Conservation (phyloP, 345 rosid genomes). For the Eucalyptus regnans region DNA sequence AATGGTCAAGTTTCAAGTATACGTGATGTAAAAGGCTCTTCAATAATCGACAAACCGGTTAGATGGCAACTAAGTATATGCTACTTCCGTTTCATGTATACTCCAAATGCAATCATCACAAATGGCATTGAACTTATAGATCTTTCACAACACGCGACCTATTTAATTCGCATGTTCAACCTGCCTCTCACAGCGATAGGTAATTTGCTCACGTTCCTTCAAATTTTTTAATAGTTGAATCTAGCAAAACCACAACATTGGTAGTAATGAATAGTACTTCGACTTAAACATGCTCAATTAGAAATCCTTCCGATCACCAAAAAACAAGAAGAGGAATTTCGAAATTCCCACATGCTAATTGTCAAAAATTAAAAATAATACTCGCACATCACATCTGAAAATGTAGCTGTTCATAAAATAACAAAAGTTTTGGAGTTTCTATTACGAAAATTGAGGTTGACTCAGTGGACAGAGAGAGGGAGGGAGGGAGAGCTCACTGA, state of each 20-base stretch:
- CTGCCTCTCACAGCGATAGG: accelerated
- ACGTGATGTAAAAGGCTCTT: background rate
- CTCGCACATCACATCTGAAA: background rate
- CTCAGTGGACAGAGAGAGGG: background rate
- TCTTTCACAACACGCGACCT: accelerated
- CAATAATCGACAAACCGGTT: background rate
- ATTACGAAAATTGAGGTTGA: background rate
- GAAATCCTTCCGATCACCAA: background rate
- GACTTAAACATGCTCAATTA: background rate
- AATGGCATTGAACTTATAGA: background rate
- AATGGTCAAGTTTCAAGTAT: background rate
- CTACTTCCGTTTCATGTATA: background rate
- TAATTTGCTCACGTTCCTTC: background rate
- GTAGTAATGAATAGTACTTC: background rate
- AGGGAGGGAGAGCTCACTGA: background rate
- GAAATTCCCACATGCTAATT: background rate
- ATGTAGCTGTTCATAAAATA: background rate
- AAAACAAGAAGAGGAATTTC: no score
- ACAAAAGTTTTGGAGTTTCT: background rate
- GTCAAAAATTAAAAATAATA: background rate
- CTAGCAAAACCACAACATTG: background rate
- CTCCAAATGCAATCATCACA: background rate
- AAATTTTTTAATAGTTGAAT: background rate
- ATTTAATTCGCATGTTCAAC: background rate
- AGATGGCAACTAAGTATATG: background rate